A percentile compares a stretch with the other conserved stretches of the same genome.
Conservation (phyloP, 2,329 filamentous ascomycete species). For the Colletotrichum gigasporum region DNA sequence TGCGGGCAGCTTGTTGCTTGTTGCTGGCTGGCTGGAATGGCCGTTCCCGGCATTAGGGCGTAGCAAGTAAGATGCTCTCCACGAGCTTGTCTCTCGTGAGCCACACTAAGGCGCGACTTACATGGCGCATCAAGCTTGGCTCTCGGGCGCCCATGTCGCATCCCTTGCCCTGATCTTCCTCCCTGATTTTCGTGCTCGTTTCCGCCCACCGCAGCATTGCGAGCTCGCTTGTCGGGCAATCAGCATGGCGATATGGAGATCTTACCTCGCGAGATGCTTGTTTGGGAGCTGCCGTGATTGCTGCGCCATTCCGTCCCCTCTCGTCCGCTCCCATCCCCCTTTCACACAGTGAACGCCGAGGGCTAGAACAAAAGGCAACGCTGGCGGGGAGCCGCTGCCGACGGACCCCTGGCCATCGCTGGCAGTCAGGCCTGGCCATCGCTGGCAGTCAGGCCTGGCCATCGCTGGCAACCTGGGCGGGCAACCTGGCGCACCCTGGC, state of each 20-base stretch:
- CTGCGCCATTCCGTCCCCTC: slow-evolving; percentile 27
- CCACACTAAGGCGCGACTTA: slow-evolving; percentile 14
- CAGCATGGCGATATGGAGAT: background rate
- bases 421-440: background rate
- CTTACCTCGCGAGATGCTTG: background rate
- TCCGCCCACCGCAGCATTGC: background rate
- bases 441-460: background rate
- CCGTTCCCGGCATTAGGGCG: background rate
- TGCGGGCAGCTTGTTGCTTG: background rate
- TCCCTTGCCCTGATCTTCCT: slow-evolving; percentile 4
- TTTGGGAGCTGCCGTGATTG: slow-evolving; percentile 5
- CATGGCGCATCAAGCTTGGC: slow-evolving; percentile 9
- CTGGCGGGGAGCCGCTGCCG: background rate
- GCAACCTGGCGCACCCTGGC: no score
- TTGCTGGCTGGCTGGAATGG: slow-evolving; percentile 9
- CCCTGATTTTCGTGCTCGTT: background rate
- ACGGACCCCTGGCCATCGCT: background rate
- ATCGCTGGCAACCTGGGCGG: background rate
- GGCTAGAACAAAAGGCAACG: slow-evolving; percentile 14
- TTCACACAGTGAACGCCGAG: slow-evolving; percentile 12
- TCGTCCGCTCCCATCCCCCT: slow-evolving; percentile 11
- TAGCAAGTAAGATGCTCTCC: background rate
- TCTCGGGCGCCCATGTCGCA: background rate
- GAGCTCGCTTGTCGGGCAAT: background rate
- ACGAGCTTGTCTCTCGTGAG: slow-evolving; percentile 17